Evolutionary conservation across 2,329 filamentous ascomycete genomes (phyloP).

Genomic region (Lachnellula cervina): DNA sequence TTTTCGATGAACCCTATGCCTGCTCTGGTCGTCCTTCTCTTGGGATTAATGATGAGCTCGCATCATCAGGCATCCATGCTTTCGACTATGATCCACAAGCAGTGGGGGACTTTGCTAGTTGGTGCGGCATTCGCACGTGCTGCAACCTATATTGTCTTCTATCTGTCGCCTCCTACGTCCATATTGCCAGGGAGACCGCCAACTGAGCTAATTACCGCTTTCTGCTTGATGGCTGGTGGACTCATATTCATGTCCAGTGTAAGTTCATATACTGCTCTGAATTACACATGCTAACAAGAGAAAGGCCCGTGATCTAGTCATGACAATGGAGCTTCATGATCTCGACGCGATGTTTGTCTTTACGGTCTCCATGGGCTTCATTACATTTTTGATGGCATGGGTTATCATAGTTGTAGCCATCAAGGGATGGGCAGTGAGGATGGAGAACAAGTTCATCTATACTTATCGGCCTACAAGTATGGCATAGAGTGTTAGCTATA

Average conservation of each 20-base stretch:
- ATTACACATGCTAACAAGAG: conserved; percentile 19
- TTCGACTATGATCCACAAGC: conserved; percentile 86
- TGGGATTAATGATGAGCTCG: conserved; percentile 93
- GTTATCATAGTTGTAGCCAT: conserved; percentile 70
- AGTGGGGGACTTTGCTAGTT: conserved; percentile 84
- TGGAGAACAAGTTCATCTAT: conserved; percentile 26
- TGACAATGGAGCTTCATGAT: conserved; percentile 69
- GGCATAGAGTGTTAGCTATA: background rate
- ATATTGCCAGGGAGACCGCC: conserved; percentile 79
- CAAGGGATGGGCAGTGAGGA: conserved; percentile 75
- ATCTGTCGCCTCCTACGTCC: conserved; percentile 74
- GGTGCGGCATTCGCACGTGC: conserved; percentile 74
- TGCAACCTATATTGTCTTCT: conserved; percentile 75
- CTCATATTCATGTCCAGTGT: conserved; percentile 90
- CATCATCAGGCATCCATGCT: conserved; percentile 73
- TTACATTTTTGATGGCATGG: conserved; percentile 82
- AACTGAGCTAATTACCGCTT: conserved; percentile 80
- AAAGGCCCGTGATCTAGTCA: conserved; percentile 69
- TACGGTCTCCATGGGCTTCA: conserved; percentile 79
- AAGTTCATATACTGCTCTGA: conserved; percentile 36
- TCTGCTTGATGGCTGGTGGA: conserved; percentile 82
- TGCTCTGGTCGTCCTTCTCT: conserved; percentile 75
- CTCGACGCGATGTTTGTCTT: conserved; percentile 92
- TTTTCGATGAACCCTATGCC: conserved; percentile 87
- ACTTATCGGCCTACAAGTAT: background rate